Evolutionary conservation across 2,329 filamentous ascomycete genomes (phyloP).

Genomic region (Ascocoryne sarcoides): DNA sequence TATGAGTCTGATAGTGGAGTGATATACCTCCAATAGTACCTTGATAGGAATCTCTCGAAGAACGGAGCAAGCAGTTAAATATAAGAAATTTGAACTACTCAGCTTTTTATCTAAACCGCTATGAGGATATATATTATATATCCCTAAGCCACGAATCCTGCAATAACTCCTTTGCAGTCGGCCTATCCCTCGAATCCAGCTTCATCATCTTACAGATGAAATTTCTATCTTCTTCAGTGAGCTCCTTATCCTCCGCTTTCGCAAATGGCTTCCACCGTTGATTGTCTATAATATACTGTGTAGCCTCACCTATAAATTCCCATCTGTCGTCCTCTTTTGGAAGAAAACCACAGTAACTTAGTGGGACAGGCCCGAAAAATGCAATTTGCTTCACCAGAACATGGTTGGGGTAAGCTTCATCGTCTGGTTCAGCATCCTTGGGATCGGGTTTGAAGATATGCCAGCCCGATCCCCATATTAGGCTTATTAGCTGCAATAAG

Average conservation of each 20-base stretch:
- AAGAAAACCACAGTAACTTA: conserved; percentile 13
- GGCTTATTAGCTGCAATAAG: conserved; percentile 13
- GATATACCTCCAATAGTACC: too few species aligned
- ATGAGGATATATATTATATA: too few species aligned
- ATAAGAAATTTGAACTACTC: too few species aligned
- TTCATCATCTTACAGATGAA: conserved; percentile 21
- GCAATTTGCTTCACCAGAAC: conserved; percentile 13
- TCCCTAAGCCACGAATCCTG: too few species aligned
- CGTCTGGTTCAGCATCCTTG: conserved; percentile 15
- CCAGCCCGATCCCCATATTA: conserved; percentile 14
- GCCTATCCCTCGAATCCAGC: conserved; percentile 21
- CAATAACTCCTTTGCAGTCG: conserved; percentile 20
- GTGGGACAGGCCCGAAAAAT: conserved; percentile 13
- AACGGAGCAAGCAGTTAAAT: too few species aligned
- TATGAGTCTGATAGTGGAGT: too few species aligned
- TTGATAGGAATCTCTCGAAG: too few species aligned
- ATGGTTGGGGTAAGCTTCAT: conserved; percentile 13
- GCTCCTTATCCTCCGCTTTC: conserved; percentile 10
- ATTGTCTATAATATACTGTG: conserved; percentile 12
- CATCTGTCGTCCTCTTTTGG: conserved; percentile 12
- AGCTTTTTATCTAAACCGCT: too few species aligned
- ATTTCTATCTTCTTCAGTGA: conserved; percentile 12
- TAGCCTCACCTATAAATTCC: conserved; percentile 10
- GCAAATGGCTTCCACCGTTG: conserved; percentile 12
- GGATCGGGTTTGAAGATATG: conserved; percentile 18